A percentile compares a stretch with the other conserved stretches of the same genome.
Conservation (phyloP, 2,329 filamentous ascomycete genomes). For the Akanthomyces uredinophilus region DNA sequence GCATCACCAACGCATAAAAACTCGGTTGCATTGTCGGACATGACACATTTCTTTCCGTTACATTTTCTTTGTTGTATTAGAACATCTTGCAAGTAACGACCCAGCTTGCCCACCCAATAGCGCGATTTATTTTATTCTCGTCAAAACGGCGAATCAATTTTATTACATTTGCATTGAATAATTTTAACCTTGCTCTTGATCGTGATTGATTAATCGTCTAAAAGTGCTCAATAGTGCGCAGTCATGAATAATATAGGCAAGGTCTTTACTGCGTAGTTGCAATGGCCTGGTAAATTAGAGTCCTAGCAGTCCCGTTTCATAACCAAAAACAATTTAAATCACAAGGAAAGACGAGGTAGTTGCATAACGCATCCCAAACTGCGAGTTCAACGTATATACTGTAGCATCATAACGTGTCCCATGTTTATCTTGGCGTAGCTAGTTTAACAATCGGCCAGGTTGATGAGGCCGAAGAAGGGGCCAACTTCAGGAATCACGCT, state of each 20-base stretch:
- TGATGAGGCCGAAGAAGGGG: slow-evolving; percentile 14
- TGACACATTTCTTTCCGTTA: background rate
- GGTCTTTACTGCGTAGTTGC: no score
- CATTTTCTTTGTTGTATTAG: slow-evolving; percentile 2
- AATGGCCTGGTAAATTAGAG: no score
- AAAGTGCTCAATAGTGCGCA: no score
- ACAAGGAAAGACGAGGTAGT: no score
- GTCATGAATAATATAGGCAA: no score
- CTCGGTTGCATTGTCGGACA: background rate
- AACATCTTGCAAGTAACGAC: slow-evolving; percentile 11
- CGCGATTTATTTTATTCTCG: background rate
- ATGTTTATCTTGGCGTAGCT: background rate
- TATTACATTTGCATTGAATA: background rate
- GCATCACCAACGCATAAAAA: slow-evolving; percentile 9
- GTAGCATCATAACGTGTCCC: no score
- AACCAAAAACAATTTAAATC: no score
- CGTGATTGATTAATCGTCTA: background rate
- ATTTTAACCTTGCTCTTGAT: background rate
- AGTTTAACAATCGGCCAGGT: slow-evolving; percentile 13
- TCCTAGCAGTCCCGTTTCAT: no score
- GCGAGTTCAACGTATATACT: background rate
- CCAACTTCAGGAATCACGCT: slow-evolving; percentile 15
- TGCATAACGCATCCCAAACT: background rate
- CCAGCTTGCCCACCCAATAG: slow-evolving; percentile 7
- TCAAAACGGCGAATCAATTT: background rate